A percentile compares a stretch with the other conserved stretches of the same genome.
These are phyloP conservation scores for Paecilomyces sp. DNA, from an alignment of 2,329 filamentous ascomycete genomes.

Conservation along the genomic window DNA sequence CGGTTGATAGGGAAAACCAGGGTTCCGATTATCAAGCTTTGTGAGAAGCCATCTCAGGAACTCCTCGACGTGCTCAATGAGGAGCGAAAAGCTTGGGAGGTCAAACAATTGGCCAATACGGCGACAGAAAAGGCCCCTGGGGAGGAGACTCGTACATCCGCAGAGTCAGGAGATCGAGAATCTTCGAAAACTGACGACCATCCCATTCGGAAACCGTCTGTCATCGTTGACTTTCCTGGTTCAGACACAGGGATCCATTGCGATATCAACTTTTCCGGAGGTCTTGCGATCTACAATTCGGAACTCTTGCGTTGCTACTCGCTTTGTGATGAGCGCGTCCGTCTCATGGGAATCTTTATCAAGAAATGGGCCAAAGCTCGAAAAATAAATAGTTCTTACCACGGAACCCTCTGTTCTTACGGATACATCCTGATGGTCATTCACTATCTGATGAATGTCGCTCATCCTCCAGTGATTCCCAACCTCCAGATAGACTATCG, in stretches of 20 bases:
- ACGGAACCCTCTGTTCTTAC: slow-evolving; percentile 80
- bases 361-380: slow-evolving; percentile 86
- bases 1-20: slow-evolving; percentile 70
- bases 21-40: slow-evolving; percentile 83
- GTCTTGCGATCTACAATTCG: slow-evolving; percentile 78
- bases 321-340: slow-evolving; percentile 68
- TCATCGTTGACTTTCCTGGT: slow-evolving; percentile 71
- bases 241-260: slow-evolving; percentile 73
- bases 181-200: not conserved
- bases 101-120: slow-evolving; percentile 33
- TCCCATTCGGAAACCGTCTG: slow-evolving; percentile 4
- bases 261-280: slow-evolving; percentile 82
- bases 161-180: not conserved
- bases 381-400: slow-evolving; percentile 79
- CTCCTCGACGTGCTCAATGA: slow-evolving; percentile 56
- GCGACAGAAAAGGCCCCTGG: not conserved
- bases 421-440: slow-evolving; percentile 89
- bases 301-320: slow-evolving; percentile 76
- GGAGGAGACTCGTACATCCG: slow-evolving; percentile 20
- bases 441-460: slow-evolving; percentile 81
- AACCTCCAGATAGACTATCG: slow-evolving; percentile 54
- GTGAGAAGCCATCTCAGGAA: slow-evolving; percentile 58
- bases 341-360: slow-evolving; percentile 72
- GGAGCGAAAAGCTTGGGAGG: slow-evolving; percentile 42
- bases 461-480: slow-evolving; percentile 70